Conservation (phyloP, 495 filamentous ascomycete genomes). For the Podospora australis region DNA sequence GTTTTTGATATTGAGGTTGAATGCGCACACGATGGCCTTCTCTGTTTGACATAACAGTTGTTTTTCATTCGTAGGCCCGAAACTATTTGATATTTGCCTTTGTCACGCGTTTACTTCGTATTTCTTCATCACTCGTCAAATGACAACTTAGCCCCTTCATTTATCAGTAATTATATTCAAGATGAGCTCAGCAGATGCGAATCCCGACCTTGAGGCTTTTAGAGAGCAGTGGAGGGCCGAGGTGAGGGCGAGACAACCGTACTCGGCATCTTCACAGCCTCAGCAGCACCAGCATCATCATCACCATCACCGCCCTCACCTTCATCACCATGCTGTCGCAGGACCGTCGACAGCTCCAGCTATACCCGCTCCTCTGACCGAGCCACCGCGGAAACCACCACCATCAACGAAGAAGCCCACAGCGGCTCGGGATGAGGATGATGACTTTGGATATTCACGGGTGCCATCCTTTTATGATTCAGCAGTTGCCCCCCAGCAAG, state of each 20-base stretch:
- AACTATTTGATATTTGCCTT: neutral
- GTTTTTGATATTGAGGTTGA: neutral
- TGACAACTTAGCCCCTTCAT: neutral
- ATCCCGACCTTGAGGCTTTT: constrained; percentile 35
- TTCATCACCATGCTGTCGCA: constrained; percentile 1
- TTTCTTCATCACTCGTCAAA: neutral
- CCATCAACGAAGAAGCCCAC: constrained; percentile 12
- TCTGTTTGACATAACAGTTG: neutral
- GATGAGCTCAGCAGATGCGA: constrained; percentile 21
- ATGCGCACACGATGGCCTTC: neutral
- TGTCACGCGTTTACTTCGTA: neutral
- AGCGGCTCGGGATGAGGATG: constrained; percentile 25
- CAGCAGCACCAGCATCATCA: constrained; percentile 11
- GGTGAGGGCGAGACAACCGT: constrained; percentile 17
- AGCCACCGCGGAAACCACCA: constrained; percentile 8
- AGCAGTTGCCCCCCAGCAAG: no score
- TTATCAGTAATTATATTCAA: neutral
- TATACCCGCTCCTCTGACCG: neutral
- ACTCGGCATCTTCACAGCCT: neutral
- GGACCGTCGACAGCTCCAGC: constrained; percentile 4
- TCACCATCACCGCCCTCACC: neutral
- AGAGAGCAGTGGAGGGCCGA: constrained; percentile 36
- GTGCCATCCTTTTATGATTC: no score
- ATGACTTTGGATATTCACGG: no score
- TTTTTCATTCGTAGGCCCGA: neutral